Percentiles rank a stretch among this genome's conserved stretches.
These are phyloP conservation scores for Paragyromitra xinjiangensis DNA, from an alignment of 495 filamentous ascomycete genomes.

Conservation along the genomic window DNA sequence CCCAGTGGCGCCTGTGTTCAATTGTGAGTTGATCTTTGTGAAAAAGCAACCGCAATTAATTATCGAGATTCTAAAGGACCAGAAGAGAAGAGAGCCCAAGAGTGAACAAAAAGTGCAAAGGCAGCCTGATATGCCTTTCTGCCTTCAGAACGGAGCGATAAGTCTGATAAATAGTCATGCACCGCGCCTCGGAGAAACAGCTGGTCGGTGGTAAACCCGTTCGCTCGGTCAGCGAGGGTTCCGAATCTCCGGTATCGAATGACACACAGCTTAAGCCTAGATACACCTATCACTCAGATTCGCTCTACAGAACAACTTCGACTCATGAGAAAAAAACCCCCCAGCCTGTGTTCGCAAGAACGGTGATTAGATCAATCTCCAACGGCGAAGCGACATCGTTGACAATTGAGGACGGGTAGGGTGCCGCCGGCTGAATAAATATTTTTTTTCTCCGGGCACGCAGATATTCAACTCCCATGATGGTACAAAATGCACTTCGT, in stretches of 20 bases:
- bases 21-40: slow-evolving; percentile 22
- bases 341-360: background rate
- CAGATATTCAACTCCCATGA: slow-evolving; percentile 41
- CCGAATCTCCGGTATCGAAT: slow-evolving; percentile 42
- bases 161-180: slow-evolving; percentile 41
- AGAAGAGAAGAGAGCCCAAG: background rate
- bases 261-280: slow-evolving; percentile 25
- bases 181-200: slow-evolving; percentile 48
- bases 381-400: slow-evolving; percentile 17
- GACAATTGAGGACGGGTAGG: slow-evolving; percentile 37
- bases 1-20: slow-evolving; percentile 40
- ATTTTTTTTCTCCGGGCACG: slow-evolving; percentile 21
- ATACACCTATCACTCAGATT: background rate
- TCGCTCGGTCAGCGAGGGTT: slow-evolving; percentile 40
- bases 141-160: slow-evolving; percentile 21
- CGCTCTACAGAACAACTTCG: slow-evolving; percentile 16
- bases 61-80: slow-evolving; percentile 18
- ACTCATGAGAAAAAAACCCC: slow-evolving; percentile 3
- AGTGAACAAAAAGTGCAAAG: background rate
- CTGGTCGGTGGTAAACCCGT: slow-evolving; percentile 30
- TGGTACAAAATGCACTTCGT: slow-evolving; percentile 43
- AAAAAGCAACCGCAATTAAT: slow-evolving; percentile 18
- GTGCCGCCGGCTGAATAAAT: slow-evolving; percentile 51
- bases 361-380: slow-evolving; percentile 29
- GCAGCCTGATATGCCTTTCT: slow-evolving; percentile 11